A percentile compares a stretch with the other conserved stretches of the same genome.
Conservation (phyloP, 2,329 filamentous ascomycete species). For the Colletotrichum sp. region DNA sequence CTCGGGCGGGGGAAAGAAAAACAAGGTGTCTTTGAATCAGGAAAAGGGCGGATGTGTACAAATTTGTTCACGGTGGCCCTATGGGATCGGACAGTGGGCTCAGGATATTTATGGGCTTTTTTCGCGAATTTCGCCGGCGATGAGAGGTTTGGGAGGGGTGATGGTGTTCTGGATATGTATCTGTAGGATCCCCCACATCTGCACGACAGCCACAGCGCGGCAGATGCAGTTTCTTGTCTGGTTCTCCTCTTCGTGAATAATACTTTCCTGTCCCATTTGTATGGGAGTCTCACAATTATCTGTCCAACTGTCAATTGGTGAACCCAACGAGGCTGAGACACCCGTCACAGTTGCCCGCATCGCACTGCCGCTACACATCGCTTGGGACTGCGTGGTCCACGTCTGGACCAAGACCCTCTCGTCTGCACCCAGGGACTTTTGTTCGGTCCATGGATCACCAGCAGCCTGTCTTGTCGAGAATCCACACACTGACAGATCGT, state of each 20-base stretch:
- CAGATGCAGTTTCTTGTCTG: slow-evolving; percentile 5
- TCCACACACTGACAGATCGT: background rate
- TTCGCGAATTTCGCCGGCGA: background rate
- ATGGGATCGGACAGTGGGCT: background rate
- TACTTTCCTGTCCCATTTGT: background rate
- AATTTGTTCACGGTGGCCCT: background rate
- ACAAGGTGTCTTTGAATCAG: background rate
- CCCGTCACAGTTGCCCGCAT: background rate
- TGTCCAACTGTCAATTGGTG: background rate
- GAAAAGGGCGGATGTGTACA: background rate
- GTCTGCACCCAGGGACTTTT: background rate
- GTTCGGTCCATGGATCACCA: background rate
- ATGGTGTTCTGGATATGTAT: slow-evolving; percentile 24
- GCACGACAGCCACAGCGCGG: background rate
- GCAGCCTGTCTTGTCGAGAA: background rate
- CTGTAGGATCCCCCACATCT: slow-evolving; percentile 17
- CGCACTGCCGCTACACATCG: background rate
- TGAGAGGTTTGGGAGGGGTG: background rate
- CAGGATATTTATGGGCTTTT: background rate
- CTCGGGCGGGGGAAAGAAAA: background rate
- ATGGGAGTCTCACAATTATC: background rate
- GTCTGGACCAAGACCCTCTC: background rate
- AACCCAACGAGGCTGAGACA: rapidly evolving
- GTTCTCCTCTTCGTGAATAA: slow-evolving; percentile 8
- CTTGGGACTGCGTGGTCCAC: background rate